These are phyloP conservation scores for Taiozyma onychis DNA, from an alignment of 1,139 yeast genomes.

Conservation along the genomic window DNA sequence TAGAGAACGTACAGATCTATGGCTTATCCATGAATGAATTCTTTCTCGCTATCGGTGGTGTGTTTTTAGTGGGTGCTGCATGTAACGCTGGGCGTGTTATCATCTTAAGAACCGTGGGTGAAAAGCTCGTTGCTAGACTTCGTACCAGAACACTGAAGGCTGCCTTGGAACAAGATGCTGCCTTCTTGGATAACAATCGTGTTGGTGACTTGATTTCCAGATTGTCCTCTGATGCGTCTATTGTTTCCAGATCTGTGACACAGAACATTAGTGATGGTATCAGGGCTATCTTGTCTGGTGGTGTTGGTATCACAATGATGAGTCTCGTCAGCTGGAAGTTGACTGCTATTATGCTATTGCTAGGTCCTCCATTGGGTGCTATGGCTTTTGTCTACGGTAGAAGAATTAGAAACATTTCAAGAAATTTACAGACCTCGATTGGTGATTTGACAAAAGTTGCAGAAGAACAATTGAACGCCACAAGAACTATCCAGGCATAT, in stretches of 20 bases:
- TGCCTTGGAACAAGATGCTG: slow-evolving; percentile 80
- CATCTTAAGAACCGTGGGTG: slow-evolving; percentile 75
- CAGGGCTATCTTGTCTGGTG: slow-evolving; percentile 73
- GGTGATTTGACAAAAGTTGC: slow-evolving; percentile 88
- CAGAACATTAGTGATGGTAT: slow-evolving; percentile 91
- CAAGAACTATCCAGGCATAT: slow-evolving; percentile 83
- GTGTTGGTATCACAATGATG: slow-evolving; percentile 89
- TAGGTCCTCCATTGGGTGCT: slow-evolving; percentile 80
- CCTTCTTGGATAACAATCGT: slow-evolving; percentile 84
- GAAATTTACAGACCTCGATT: slow-evolving; percentile 76
- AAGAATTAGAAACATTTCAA: slow-evolving; percentile 67
- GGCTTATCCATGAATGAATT: slow-evolving; percentile 49
- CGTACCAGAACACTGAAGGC: slow-evolving; percentile 74
- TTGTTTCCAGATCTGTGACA: slow-evolving; percentile 81
- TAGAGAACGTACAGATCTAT: slow-evolving; percentile 32
- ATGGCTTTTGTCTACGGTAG: slow-evolving; percentile 82
- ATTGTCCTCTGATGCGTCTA: slow-evolving; percentile 82
- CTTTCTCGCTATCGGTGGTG: slow-evolving; percentile 42
- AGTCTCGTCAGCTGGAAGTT: slow-evolving; percentile 76
- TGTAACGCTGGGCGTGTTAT: slow-evolving; percentile 81
- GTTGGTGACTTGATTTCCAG: slow-evolving; percentile 93
- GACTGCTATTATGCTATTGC: slow-evolving; percentile 69
- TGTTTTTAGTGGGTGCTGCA: slow-evolving; percentile 66
- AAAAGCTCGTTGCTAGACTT: slow-evolving; percentile 77
- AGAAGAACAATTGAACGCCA: slow-evolving; percentile 87